Conservation (phyloP, 2,329 filamentous ascomycete species). For the Xylaria sp. region DNA sequence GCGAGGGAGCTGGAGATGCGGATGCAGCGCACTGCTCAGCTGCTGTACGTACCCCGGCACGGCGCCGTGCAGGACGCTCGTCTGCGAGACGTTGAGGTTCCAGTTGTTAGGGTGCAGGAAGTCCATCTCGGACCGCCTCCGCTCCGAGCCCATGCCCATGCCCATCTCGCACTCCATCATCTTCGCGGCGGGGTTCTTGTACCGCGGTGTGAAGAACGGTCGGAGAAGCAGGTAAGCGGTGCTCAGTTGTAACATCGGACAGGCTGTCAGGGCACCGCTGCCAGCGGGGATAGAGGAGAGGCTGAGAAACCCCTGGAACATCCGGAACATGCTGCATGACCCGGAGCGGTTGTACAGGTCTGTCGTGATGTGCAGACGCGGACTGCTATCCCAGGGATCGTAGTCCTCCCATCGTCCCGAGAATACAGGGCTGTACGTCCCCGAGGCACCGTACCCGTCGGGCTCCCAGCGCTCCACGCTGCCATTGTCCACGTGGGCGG, state of each 20-base stretch:
- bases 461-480: slow-evolving; percentile 81
- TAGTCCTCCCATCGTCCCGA: slow-evolving; percentile 83
- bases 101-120: slow-evolving; percentile 69
- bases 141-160: slow-evolving; percentile 12
- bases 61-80: slow-evolving; percentile 75
- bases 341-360: slow-evolving; percentile 87
- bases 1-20: slow-evolving; percentile 72
- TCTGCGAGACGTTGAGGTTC: slow-evolving; percentile 60
- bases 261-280: slow-evolving; percentile 83
- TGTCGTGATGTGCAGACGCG: slow-evolving; percentile 73
- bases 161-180: slow-evolving; percentile 16
- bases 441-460: slow-evolving; percentile 72
- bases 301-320: slow-evolving; percentile 91
- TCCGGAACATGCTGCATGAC: slow-evolving; percentile 84
- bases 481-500: slow-evolving; percentile 79
- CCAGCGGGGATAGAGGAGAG: slow-evolving; percentile 77
- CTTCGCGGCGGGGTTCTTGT: slow-evolving; percentile 51
- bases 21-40: slow-evolving; percentile 71
- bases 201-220: slow-evolving; percentile 78
- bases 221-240: slow-evolving; percentile 84
- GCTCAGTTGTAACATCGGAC: slow-evolving; percentile 78
- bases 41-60: slow-evolving; percentile 75
- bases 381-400: slow-evolving; percentile 82
- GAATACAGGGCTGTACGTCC: slow-evolving; percentile 79
- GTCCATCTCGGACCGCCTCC: slow-evolving; percentile 49